Evolutionary conservation across 129 eudicot genomes (phyloP).

Genomic region (Pseudognaphalium luteoalbum): DNA sequence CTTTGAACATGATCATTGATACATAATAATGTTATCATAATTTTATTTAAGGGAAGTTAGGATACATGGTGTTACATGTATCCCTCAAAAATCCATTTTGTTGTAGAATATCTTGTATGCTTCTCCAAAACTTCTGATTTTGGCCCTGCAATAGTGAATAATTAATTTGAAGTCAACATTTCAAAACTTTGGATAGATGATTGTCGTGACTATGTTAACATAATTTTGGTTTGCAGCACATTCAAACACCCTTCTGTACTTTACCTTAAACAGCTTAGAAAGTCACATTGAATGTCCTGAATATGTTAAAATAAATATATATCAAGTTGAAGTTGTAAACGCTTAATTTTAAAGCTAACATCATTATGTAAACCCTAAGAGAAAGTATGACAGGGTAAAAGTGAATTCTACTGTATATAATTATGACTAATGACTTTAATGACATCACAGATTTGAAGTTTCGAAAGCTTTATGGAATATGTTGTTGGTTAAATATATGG

Average conservation of each 20-base stretch:
- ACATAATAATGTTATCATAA: no score
- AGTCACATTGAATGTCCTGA: neutral
- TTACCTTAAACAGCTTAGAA: neutral
- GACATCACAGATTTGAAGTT: conserved; percentile 55
- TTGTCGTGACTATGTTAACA: neutral
- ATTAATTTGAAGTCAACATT: neutral
- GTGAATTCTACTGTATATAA: neutral
- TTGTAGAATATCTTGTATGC: neutral
- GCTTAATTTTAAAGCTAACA: neutral
- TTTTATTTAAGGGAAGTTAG: neutral
- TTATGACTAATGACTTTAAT: conserved; percentile 4
- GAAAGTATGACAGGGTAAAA: conserved; percentile 11
- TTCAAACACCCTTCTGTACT: neutral
- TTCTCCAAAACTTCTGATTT: neutral
- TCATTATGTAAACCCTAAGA: neutral
- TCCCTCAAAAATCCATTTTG: neutral
- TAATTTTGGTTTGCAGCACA: neutral
- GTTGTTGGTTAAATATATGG: conserved; percentile 52
- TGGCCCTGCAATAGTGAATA: neutral
- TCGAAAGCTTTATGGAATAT: conserved; percentile 59
- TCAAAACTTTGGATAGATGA: neutral
- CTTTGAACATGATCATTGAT: no score
- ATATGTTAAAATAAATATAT: neutral
- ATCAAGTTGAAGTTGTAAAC: neutral
- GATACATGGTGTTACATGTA: neutral